Conservation (phyloP, 768 basidiomycete species). For the Lactarius quietus region DNA sequence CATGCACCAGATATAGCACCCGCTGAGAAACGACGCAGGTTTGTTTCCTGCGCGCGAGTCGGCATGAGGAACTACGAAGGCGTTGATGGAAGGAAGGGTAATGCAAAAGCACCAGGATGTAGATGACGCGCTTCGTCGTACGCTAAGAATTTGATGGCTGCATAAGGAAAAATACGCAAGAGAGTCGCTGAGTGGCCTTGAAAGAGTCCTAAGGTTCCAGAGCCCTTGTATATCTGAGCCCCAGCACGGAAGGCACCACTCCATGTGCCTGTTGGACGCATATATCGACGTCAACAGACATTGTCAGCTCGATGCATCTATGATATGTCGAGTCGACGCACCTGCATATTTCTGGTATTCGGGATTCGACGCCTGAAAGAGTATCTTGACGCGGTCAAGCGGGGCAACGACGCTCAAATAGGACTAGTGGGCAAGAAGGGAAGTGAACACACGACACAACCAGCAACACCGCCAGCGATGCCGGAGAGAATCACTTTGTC, state of each 20-base stretch:
- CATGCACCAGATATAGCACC: slow-evolving; percentile 81
- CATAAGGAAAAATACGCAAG: slow-evolving; percentile 96
- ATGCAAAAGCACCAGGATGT: slow-evolving; percentile 28
- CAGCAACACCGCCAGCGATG: slow-evolving; percentile 89
- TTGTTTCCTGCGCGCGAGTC: slow-evolving; percentile 71
- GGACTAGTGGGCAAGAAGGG: too few species aligned
- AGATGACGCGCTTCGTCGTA: slow-evolving; percentile 88
- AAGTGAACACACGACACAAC: slow-evolving; percentile 71
- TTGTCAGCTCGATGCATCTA: not conserved
- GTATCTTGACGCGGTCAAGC: slow-evolving; percentile 95
- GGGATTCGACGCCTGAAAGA: slow-evolving; percentile 95
- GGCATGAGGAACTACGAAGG: slow-evolving; percentile 78
- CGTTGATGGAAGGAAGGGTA: not conserved
- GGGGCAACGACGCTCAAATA: slow-evolving; percentile 79
- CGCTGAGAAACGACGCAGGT: slow-evolving; percentile 73
- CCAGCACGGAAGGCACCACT: slow-evolving; percentile 79
- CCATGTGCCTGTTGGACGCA: slow-evolving; percentile 65
- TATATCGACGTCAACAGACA: not conserved
- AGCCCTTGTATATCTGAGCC: slow-evolving; percentile 60
- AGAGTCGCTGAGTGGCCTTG: slow-evolving; percentile 97
- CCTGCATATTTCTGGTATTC: slow-evolving; percentile 94
- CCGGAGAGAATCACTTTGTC: slow-evolving; percentile 64
- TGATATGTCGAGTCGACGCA: slow-evolving; percentile 33
- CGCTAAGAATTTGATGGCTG: slow-evolving; percentile 94
- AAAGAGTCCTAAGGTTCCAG: slow-evolving; percentile 76